These are phyloP conservation scores for Candida sp. DNA, from an alignment of 1,139 yeast species.

Conservation along the genomic window DNA sequence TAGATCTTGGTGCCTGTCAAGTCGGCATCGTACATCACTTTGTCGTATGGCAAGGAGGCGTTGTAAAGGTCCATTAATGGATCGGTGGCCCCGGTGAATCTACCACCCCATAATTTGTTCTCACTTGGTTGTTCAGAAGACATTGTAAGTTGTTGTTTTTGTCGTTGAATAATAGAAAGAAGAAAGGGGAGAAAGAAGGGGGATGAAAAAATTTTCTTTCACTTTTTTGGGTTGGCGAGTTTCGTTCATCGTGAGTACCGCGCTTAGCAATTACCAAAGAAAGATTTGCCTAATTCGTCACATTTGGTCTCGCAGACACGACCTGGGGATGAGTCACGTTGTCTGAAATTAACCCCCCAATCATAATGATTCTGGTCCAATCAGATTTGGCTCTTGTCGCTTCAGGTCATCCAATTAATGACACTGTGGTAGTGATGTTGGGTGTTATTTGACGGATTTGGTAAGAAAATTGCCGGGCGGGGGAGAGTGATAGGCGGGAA, in stretches of 20 bases:
- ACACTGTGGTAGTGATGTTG: no score
- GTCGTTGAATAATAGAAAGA: not conserved
- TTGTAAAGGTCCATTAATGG: slow-evolving; percentile 98
- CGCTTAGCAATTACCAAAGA: not conserved
- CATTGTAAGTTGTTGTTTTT: not conserved
- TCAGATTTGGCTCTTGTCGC: no score
- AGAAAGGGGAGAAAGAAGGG: not conserved
- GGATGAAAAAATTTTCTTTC: not conserved
- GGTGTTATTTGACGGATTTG: no score
- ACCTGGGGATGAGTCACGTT: no score
- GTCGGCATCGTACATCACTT: slow-evolving; percentile 94
- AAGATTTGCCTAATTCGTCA: no score
- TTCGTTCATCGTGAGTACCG: not conserved
- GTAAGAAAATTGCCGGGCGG: no score
- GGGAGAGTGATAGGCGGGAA: no score
- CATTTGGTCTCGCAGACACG: no score
- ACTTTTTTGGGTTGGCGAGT: no score
- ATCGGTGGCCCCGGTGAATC: slow-evolving; percentile 96
- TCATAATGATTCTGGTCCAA: no score
- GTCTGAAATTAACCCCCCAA: no score
- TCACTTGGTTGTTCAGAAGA: slow-evolving; percentile 46
- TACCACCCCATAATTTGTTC: slow-evolving; percentile 95
- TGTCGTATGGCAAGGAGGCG: slow-evolving; percentile 95
- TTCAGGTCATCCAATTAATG: no score
- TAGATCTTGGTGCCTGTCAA: slow-evolving; percentile 93